These are phyloP conservation scores for Russula virescens DNA, from an alignment of 768 basidiomycete species.

Conservation along the genomic window DNA sequence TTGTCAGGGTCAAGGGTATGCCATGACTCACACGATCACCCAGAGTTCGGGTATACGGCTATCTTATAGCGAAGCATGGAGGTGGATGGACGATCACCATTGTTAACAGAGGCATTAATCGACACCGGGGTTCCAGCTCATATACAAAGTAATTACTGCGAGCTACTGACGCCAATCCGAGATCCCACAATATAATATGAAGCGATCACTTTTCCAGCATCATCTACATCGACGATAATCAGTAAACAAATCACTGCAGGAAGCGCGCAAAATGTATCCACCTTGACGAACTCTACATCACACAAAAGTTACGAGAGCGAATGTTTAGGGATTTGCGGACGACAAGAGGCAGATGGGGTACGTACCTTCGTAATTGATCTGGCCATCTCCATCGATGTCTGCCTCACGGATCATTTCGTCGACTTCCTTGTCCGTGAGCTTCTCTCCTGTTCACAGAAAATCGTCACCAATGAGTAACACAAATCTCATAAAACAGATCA, in stretches of 20 bases:
- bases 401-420: conserved; percentile 98
- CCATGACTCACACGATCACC: background rate
- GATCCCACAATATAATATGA: background rate
- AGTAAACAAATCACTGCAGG: conserved; percentile 7
- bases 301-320: background rate
- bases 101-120: background rate
- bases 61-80: background rate
- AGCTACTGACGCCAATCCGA: background rate
- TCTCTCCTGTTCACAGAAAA: conserved; percentile 60
- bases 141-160: background rate
- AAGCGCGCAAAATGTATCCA: conserved; percentile 27
- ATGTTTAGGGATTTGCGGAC: conserved; percentile 7
- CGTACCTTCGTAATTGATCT: conserved; percentile 81
- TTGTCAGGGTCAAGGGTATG: no score
- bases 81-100: background rate
- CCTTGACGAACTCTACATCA: conserved; percentile 68
- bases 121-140: background rate
- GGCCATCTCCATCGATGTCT: conserved; percentile 91
- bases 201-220: conserved; percentile 61
- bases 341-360: conserved; percentile 6
- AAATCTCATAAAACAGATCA: background rate
- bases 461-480: conserved; percentile 1
- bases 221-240: conserved; percentile 42
- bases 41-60: background rate
- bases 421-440: conserved; percentile 79